Percentiles rank a stretch among this genome's conserved stretches.
Evolutionary conservation across 768 basidiomycete species (phyloP).

Genomic region (Tulasnella sp.): DNA sequence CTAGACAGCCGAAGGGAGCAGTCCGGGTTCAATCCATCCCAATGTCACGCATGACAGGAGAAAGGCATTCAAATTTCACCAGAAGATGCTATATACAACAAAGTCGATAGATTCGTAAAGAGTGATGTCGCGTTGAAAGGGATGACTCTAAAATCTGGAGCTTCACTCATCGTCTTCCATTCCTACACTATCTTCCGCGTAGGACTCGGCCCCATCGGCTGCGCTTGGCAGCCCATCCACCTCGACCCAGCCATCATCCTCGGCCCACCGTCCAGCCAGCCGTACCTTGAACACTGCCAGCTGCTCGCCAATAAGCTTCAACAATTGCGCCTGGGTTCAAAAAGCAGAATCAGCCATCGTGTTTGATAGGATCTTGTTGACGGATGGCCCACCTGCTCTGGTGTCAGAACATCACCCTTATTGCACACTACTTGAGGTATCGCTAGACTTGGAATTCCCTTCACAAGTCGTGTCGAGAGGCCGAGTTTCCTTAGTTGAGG

Average conservation of each 20-base stretch:
- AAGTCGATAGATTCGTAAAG: too few relatives aligned
- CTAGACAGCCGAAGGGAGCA: too few relatives aligned
- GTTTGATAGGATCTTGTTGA: neutral
- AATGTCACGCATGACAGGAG: too few relatives aligned
- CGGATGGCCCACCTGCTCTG: conserved; percentile 36
- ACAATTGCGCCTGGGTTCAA: conserved; percentile 62
- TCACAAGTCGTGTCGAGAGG: conserved; percentile 68
- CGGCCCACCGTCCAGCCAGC: conserved; percentile 60
- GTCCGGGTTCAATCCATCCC: too few relatives aligned
- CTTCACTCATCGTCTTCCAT: too few relatives aligned
- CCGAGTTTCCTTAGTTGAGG: conserved; percentile 92
- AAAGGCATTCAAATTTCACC: too few relatives aligned
- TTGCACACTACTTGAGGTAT: conserved; percentile 76
- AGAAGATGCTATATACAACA: too few relatives aligned
- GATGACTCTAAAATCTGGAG: too few relatives aligned
- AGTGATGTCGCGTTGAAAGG: too few relatives aligned
- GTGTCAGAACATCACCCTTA: conserved; percentile 63
- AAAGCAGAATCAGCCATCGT: too few relatives aligned
- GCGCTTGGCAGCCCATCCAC: conserved; percentile 27
- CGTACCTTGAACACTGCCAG: conserved; percentile 76
- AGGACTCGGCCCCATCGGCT: too few relatives aligned
- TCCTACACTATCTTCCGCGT: too few relatives aligned
- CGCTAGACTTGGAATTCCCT: conserved; percentile 76
- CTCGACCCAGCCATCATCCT: conserved; percentile 47
- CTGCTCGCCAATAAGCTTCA: conserved; percentile 83